These are phyloP conservation scores for Ceratocystiopsis sp. DNA, from an alignment of 2,329 filamentous ascomycete genomes.

Conservation along the genomic window DNA sequence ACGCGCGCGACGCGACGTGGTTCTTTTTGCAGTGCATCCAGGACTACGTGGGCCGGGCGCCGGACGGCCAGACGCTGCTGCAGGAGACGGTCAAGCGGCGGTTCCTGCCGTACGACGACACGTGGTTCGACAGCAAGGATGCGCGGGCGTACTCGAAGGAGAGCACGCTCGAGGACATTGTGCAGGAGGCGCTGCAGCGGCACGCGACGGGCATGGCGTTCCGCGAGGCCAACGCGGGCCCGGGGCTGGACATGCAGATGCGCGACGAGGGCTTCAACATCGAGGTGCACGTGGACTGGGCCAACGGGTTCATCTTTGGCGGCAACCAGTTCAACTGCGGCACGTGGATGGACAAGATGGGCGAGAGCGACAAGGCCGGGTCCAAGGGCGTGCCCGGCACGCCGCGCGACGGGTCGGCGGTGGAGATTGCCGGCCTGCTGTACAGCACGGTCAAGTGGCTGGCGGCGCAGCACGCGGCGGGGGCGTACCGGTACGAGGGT, in stretches of 20 bases:
- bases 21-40: slow-evolving; percentile 95
- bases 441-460: slow-evolving; percentile 86
- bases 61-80: slow-evolving; percentile 57
- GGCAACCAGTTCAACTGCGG: slow-evolving; percentile 92
- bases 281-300: slow-evolving; percentile 80
- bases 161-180: slow-evolving; percentile 72
- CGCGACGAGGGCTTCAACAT: slow-evolving; percentile 81
- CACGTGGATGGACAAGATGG: slow-evolving; percentile 99
- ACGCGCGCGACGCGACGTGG: slow-evolving; percentile 92
- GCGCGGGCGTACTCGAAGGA: slow-evolving; percentile 67
- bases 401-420: slow-evolving; percentile 85
- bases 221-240: slow-evolving; percentile 84
- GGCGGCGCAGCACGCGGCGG: slow-evolving; percentile 44
- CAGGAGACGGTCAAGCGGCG: slow-evolving; percentile 63
- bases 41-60: slow-evolving; percentile 71
- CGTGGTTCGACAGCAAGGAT: slow-evolving; percentile 76
- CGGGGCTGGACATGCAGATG: slow-evolving; percentile 84
- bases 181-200: slow-evolving; percentile 84
- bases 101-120: slow-evolving; percentile 90
- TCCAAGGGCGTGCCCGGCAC: slow-evolving; percentile 91
- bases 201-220: slow-evolving; percentile 86
- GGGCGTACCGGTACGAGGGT: slow-evolving; percentile 54
- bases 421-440: slow-evolving; percentile 85
- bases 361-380: slow-evolving; percentile 79
- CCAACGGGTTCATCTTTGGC: slow-evolving; percentile 78